phyloP scores from a whole-genome alignment of 352 stramenopile species.

The Nothophytophthora sp. region DNA sequence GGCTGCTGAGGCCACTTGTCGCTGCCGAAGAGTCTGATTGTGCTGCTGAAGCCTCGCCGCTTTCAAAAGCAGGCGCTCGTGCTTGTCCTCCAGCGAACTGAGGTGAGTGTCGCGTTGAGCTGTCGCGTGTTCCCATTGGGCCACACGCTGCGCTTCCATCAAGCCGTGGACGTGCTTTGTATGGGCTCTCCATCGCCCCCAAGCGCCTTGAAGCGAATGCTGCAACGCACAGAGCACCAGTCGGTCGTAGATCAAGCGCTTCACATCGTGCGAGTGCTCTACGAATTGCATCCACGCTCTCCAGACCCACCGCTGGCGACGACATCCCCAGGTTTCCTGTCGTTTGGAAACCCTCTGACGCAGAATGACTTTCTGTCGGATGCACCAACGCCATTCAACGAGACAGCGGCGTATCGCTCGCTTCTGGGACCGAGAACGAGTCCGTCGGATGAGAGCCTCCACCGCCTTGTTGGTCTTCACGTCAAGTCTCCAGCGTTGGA shows the following conservation, averaged over 20 bases:
- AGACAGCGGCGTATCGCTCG: conserved; percentile 7
- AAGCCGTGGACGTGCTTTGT: conserved; percentile 8
- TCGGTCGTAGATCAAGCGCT: conserved; percentile 18
- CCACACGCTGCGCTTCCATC: conserved; percentile 9
- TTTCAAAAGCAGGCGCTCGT: conserved; percentile 16
- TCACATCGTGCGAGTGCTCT: conserved; percentile 12
- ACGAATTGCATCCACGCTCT: conserved; percentile 11
- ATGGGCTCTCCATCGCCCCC: conserved; percentile 13
- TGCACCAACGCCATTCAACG: conserved; percentile 8
- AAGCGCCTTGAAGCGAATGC: conserved; percentile 14
- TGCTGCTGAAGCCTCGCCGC: conserved; percentile 15
- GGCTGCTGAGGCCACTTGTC: neutral
- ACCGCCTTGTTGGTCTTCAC: conserved; percentile 9
- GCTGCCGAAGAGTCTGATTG: conserved; percentile 10
- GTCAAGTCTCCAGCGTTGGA: conserved; percentile 22
- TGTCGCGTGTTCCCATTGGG: conserved; percentile 3
- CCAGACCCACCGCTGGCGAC: conserved; percentile 7
- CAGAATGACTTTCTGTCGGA: neutral
- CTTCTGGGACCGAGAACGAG: conserved; percentile 6
- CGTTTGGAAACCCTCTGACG: conserved; percentile 11
- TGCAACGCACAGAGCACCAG: conserved; percentile 13
- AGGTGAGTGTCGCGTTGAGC: conserved; percentile 13
- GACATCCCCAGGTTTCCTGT: conserved; percentile 2
- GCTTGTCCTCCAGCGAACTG: conserved; percentile 11
- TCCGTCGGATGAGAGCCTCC: conserved; percentile 1